Base-by-base conservation (phyloP, 768 basidiomycete species). In the Suillus paluster region DNA sequence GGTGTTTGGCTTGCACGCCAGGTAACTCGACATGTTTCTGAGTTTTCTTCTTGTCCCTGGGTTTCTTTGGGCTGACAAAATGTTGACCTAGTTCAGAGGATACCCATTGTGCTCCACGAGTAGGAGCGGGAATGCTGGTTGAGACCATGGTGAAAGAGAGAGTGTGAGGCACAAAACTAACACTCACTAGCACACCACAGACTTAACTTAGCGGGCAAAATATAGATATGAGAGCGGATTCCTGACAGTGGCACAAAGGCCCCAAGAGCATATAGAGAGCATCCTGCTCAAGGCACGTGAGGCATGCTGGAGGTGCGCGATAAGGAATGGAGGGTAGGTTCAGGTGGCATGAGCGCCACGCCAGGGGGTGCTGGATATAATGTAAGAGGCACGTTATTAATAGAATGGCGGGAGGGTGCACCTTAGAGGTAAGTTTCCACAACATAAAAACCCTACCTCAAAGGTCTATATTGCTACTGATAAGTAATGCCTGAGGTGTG, bases 11-110 rank as follows among this genome's bases (percentile, higher is more conserved):
- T 23, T 34, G 21, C 27, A 23, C 48, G 10, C 61, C 50, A 17
- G 60, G 25, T 17, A 64, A n/a, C 21, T 58, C 21, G 4, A 61
- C 49, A 3, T 61, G 4, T 12, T 15, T 46, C 25, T 58, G 60
- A 10, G 56, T 62, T 48, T 70, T 65, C 5, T 44, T 52, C 25
- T 63, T 67, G 27, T 69, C 63, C 14, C 60, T 41, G 11, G 50
- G 59, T 41, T 66, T 68, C 25, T 52, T 58, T 1, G 68, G 72
- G 21, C 66, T 71, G 19, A 49, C 57, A 23, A 71, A 73, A 33
- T 64, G 63, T 4, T 55, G 23, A 1, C 71, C 68, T 11, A 73
- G 66, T 5, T 71, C 67, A 14, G 50, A 50, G 19, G 57, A 58
- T 19, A 36, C 41, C 5, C n/a, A 4, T 19, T 52, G 10, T 8